These are phyloP conservation scores for Pythium rhizo-oryzae DNA, from an alignment of 352 stramenopile species.

Conservation along the genomic window DNA sequence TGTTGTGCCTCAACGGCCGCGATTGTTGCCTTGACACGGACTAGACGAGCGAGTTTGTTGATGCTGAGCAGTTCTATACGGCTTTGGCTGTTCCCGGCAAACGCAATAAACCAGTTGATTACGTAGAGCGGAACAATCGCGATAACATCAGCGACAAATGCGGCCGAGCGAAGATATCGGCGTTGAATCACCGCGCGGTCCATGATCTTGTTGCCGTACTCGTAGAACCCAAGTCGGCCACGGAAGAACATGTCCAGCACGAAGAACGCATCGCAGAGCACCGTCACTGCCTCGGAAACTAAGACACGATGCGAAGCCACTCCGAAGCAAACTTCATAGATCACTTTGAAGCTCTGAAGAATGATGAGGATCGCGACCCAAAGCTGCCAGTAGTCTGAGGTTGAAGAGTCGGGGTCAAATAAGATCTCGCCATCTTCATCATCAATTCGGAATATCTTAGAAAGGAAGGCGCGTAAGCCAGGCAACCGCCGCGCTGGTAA, in stretches of 20 bases:
- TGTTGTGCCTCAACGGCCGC: slow-evolving; percentile 42
- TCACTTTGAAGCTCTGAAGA: slow-evolving; percentile 42
- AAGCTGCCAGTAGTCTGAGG: slow-evolving; percentile 56
- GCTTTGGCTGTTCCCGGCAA: not conserved
- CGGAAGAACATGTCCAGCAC: slow-evolving; percentile 51
- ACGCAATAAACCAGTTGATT: slow-evolving; percentile 43
- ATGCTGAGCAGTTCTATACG: slow-evolving; percentile 43
- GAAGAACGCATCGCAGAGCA: slow-evolving; percentile 51
- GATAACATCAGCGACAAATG: slow-evolving; percentile 38
- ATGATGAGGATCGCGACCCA: slow-evolving; percentile 46
- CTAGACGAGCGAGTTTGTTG: slow-evolving; percentile 58
- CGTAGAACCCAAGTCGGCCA: slow-evolving; percentile 54
- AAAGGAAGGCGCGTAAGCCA: not conserved
- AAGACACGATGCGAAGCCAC: slow-evolving; percentile 3
- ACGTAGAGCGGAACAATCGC: slow-evolving; percentile 49
- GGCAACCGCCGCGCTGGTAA: not conserved
- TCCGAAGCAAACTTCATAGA: slow-evolving; percentile 58
- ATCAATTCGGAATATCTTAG: slow-evolving; percentile 11
- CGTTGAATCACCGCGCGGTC: slow-evolving; percentile 41
- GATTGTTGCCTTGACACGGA: slow-evolving; percentile 28
- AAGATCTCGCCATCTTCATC: slow-evolving; percentile 33
- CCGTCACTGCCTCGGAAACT: slow-evolving; percentile 21
- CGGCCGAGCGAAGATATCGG: slow-evolving; percentile 40
- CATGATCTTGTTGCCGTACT: slow-evolving; percentile 77
- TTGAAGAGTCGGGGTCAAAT: slow-evolving; percentile 55